Conservation (phyloP, 768 basidiomycete genomes). For the Amanita rubescens region DNA sequence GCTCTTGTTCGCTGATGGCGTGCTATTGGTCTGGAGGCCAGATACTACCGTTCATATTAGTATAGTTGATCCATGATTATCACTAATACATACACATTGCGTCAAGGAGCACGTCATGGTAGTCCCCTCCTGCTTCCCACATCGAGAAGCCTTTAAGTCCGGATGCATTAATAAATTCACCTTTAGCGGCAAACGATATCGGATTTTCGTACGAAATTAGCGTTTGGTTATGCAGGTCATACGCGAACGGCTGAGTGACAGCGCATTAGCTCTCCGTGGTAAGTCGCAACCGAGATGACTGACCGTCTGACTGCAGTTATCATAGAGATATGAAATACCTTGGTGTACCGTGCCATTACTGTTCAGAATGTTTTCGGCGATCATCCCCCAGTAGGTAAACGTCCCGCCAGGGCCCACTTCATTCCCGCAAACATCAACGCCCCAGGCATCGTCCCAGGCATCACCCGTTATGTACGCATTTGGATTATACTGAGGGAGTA, state of each 20-base stretch:
- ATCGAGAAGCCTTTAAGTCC: conserved; percentile 61
- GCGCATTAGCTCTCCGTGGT: background rate
- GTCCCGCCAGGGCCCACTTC: conserved; percentile 43
- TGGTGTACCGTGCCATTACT: conserved; percentile 29
- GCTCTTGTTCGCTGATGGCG: background rate
- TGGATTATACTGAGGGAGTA: conserved; percentile 47
- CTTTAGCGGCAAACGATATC: conserved; percentile 54
- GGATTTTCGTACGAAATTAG: conserved; percentile 64
- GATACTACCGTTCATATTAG: conserved; percentile 1
- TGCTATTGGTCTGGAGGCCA: background rate
- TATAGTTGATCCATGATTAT: background rate
- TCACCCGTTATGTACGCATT: conserved; percentile 43
- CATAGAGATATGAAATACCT: conserved; percentile 47
- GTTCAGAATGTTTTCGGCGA: conserved; percentile 48
- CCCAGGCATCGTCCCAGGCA: conserved; percentile 41
- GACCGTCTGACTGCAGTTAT: conserved; percentile 71
- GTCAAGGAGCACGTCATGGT: conserved; percentile 51
- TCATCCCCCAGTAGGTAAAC: conserved; percentile 58
- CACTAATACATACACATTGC: conserved; percentile 38
- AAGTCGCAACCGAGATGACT: conserved; percentile 6
- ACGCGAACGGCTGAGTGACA: conserved; percentile 55
- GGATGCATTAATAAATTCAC: conserved; percentile 43
- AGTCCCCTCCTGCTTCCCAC: conserved; percentile 69
- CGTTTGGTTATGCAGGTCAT: conserved; percentile 42
- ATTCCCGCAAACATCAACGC: conserved; percentile 54